Evolutionary conservation across 2,329 filamentous ascomycete species (phyloP).

Genomic region (Basipetospora sp.): DNA sequence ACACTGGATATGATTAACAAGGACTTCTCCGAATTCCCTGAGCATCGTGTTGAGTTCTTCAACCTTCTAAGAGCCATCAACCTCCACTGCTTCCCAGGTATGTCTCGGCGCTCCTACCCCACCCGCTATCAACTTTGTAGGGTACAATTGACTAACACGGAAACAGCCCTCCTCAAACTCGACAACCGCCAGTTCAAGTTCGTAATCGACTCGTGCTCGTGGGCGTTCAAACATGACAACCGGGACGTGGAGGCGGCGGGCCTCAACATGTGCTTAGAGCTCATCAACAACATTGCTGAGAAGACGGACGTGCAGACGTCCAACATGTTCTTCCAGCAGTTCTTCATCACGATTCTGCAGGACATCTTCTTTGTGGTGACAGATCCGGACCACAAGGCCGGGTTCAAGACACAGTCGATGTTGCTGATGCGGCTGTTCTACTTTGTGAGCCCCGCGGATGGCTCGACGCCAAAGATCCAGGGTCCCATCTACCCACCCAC

Average conservation of each 20-base stretch:
- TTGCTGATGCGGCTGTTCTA: conserved; percentile 91
- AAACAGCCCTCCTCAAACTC: conserved; percentile 64
- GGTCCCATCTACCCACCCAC: conserved; percentile 79
- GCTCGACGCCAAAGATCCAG: conserved; percentile 65
- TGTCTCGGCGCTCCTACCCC: conserved; percentile 8
- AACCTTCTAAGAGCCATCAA: conserved; percentile 93
- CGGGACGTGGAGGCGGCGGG: conserved; percentile 92
- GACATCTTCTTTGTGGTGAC: conserved; percentile 98
- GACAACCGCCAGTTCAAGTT: conserved; percentile 98
- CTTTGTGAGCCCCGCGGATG: conserved; percentile 64
- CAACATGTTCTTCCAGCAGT: conserved; percentile 93
- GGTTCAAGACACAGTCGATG: conserved; percentile 95
- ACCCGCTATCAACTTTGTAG: too few species aligned
- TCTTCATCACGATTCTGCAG: conserved; percentile 88
- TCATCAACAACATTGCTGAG: conserved; percentile 95
- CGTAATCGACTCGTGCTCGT: conserved; percentile 97
- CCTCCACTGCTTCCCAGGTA: conserved; percentile 82
- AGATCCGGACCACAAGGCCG: conserved; percentile 94
- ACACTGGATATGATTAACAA: conserved; percentile 99
- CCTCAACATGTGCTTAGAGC: conserved; percentile 92
- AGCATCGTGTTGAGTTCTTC: conserved; percentile 99
- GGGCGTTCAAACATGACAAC: conserved; percentile 99
- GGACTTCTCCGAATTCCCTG: conserved; percentile 97
- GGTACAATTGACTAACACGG: background rate
- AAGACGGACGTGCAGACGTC: conserved; percentile 74